Evolutionary conservation across 139 green algal species (phyloP).

Genomic region (Bryopsis sp.): DNA sequence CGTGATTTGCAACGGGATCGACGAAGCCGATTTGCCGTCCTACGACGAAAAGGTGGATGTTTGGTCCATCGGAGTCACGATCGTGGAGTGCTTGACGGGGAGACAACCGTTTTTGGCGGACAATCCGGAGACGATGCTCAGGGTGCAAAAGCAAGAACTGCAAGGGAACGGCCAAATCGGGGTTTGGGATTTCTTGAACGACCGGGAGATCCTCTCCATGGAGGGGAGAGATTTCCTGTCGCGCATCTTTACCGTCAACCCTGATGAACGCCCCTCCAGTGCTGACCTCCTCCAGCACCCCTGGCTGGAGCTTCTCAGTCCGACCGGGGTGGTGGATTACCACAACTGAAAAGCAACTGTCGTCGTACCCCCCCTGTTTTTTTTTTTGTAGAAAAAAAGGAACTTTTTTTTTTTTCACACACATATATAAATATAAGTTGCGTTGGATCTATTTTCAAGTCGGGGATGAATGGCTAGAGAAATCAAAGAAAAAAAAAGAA

Average conservation of each 20-base stretch:
- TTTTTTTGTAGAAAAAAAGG: no score
- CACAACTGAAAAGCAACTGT: no score
- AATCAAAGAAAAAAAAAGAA: no score
- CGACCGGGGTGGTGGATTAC: no score
- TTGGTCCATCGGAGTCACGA: slow-evolving; percentile 37
- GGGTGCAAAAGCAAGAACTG: slow-evolving; percentile 8
- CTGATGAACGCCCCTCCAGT: slow-evolving; percentile 6
- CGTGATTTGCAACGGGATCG: slow-evolving; percentile 46
- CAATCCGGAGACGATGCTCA: slow-evolving; percentile 25
- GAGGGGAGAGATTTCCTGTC: slow-evolving; percentile 11
- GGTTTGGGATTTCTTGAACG: neutral
- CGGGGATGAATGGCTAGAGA: no score
- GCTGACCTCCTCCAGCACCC: neutral
- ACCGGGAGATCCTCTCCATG: neutral
- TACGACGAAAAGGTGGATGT: slow-evolving; percentile 57
- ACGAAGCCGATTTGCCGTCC: slow-evolving; percentile 47
- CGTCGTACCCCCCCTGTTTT: no score
- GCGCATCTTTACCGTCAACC: neutral
- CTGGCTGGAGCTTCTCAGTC: slow-evolving; percentile 14
- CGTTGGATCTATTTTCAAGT: no score
- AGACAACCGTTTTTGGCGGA: slow-evolving; percentile 50
- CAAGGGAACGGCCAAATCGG: neutral
- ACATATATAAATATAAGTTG: no score
- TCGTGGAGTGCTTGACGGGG: slow-evolving; percentile 50
- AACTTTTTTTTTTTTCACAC: no score